A percentile compares a stretch with the other conserved stretches of the same genome.
These are phyloP conservation scores for Arthrobotrys pseudoclavata DNA, from an alignment of 2,329 filamentous ascomycete genomes.

Conservation along the genomic window DNA sequence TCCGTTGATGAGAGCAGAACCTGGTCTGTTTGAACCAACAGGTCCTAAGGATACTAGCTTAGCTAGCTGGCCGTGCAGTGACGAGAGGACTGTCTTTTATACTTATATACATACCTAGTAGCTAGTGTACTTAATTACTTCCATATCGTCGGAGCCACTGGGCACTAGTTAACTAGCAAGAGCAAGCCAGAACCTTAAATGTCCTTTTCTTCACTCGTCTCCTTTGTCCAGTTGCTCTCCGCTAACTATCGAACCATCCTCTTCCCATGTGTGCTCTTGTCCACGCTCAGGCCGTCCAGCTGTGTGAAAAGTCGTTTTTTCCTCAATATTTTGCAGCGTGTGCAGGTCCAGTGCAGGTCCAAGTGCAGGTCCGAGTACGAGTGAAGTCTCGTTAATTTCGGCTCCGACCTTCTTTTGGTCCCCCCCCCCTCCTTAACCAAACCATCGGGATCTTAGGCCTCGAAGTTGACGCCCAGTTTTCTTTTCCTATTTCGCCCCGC, in stretches of 20 bases:
- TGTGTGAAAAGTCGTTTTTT: constrained; percentile 23
- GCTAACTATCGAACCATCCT: constrained; percentile 26
- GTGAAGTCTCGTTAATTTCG: constrained; percentile 46
- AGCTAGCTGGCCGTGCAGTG: constrained; percentile 26
- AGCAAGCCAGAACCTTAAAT: constrained; percentile 45
- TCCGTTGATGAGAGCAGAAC: constrained; percentile 8
- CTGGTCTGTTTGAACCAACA: constrained; percentile 22
- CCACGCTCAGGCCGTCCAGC: background rate
- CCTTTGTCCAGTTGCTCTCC: constrained; percentile 27
- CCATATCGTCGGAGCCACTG: constrained; percentile 23
- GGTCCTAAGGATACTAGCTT: constrained; percentile 10
- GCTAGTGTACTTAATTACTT: background rate
- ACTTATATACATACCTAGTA: background rate
- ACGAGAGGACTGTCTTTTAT: constrained; percentile 47
- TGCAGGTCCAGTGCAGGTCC: background rate
- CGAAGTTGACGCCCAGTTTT: constrained; percentile 34
- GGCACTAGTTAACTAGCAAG: constrained; percentile 7
- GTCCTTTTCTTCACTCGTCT: constrained; percentile 43
- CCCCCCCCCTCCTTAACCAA: constrained; percentile 53
- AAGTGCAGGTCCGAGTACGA: background rate
- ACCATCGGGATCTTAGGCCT: constrained; percentile 43
- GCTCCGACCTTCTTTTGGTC: constrained; percentile 16
- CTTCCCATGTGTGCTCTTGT: constrained; percentile 1
- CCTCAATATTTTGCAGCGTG: background rate
- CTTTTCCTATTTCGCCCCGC: constrained; percentile 29